phyloP scores from a whole-genome alignment of 108 stramenopile species.

The Fragilaria crotonensis region DNA sequence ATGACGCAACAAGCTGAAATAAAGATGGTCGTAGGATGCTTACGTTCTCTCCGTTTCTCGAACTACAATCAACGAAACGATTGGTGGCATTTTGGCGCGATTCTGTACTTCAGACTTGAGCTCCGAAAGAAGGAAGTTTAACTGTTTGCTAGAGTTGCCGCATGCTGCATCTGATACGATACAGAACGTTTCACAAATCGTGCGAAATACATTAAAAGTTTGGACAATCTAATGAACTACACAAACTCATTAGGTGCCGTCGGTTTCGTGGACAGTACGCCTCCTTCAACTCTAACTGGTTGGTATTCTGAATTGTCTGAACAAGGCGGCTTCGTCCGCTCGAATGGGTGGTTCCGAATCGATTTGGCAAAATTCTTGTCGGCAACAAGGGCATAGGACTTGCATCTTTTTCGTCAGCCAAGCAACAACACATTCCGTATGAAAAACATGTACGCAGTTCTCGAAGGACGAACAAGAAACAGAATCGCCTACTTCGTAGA shows the following conservation, averaged over 20 bases:
- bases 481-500: conserved; percentile 33
- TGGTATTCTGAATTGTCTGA: not conserved
- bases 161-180: too few species aligned
- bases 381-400: conserved; percentile 50
- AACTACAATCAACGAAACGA: too few species aligned
- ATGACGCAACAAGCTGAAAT: too few species aligned
- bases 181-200: too few species aligned
- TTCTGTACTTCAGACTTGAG: too few species aligned
- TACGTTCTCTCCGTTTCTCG: too few species aligned
- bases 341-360: not conserved
- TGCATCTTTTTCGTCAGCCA: conserved; percentile 69
- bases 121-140: too few species aligned
- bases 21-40: too few species aligned
- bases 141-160: too few species aligned
- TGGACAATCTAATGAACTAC: not conserved
- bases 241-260: not conserved
- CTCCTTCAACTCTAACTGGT: not conserved
- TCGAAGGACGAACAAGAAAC: conserved; percentile 22
- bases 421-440: conserved; percentile 59
- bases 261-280: not conserved
- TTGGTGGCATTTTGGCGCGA: too few species aligned
- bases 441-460: conserved; percentile 3
- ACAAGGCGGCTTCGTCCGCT: not conserved
- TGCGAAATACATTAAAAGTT: not conserved
- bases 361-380: conserved; percentile 33